phyloP scores from a whole-genome alignment of 768 basidiomycete genomes.

The Rhizopogon vulgaris region DNA sequence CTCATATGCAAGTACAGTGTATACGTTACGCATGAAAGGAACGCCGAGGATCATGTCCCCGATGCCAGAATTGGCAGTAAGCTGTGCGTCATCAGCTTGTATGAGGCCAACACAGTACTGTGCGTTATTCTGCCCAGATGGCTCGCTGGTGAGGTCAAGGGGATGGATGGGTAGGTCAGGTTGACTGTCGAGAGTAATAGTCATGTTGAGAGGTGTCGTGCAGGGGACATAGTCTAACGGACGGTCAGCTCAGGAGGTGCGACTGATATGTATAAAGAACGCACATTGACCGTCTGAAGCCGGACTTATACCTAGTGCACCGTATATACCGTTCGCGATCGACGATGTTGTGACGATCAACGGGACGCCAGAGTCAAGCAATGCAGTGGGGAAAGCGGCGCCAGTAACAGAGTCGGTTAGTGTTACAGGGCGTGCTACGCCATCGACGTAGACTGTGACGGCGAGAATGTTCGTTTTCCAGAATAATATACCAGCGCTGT shows the following conservation, averaged over 20 bases:
- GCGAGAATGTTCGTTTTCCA: conserved; percentile 59
- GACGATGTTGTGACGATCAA: conserved; percentile 52
- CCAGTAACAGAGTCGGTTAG: conserved; percentile 37
- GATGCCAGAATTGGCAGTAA: conserved; percentile 31
- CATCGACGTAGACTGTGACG: conserved; percentile 57
- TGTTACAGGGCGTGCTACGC: conserved; percentile 30
- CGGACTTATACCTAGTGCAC: conserved; percentile 59
- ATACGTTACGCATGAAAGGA: conserved; percentile 70
- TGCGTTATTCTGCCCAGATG: conserved; percentile 35
- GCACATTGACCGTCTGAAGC: conserved; percentile 57
- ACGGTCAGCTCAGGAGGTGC: conserved; percentile 5
- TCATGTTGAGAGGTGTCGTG: conserved; percentile 62
- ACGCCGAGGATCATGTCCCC: conserved; percentile 77
- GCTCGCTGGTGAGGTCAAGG: conserved; percentile 58
- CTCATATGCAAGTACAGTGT: conserved; percentile 70
- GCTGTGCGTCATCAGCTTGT: conserved; percentile 44
- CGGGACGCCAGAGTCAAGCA: conserved; percentile 71
- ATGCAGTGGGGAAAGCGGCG: conserved; percentile 47
- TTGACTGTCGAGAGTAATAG: conserved; percentile 57
- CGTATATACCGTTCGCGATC: conserved; percentile 74
- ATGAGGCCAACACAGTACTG: conserved; percentile 60
- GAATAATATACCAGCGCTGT: conserved; percentile 37
- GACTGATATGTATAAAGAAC: conserved; percentile 18
- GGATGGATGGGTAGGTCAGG: conserved; percentile 61
- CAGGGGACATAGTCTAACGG: conserved; percentile 69